phyloP scores from a whole-genome alignment of 2,329 filamentous ascomycete genomes.

The Gyromitra esculenta region DNA sequence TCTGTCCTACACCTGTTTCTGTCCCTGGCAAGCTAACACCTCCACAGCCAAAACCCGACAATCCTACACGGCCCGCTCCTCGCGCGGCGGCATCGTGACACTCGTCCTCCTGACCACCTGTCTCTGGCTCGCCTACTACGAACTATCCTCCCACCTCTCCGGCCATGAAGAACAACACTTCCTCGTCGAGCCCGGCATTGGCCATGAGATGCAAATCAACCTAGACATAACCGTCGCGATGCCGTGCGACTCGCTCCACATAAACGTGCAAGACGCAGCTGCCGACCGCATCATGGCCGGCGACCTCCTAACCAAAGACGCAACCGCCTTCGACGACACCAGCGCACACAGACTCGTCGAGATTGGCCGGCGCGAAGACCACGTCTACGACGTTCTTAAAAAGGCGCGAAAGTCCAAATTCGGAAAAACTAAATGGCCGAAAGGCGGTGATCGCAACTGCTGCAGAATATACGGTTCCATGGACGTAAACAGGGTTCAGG shows the following conservation, averaged over 20 bases:
- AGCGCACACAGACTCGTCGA: conserved; percentile 71
- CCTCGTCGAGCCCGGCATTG: conserved; percentile 89
- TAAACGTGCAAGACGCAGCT: conserved; percentile 96
- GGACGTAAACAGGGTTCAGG: conserved; percentile 95
- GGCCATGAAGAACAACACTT: conserved; percentile 89
- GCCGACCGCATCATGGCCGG: conserved; percentile 91
- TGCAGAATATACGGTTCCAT: conserved; percentile 91
- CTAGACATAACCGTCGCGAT: conserved; percentile 91
- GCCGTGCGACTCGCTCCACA: conserved; percentile 85
- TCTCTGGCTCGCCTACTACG: conserved; percentile 77
- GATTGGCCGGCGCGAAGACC: conserved; percentile 68
- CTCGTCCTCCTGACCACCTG: conserved; percentile 81
- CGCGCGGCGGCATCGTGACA: conserved; percentile 93
- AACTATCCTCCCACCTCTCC: conserved; percentile 82
- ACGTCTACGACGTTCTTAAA: conserved; percentile 89
- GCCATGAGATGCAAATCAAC: conserved; percentile 90
- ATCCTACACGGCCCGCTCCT: conserved; percentile 84
- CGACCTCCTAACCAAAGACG: conserved; percentile 75
- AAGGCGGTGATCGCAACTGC: conserved; percentile 66
- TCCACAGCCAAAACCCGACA: conserved; percentile 88
- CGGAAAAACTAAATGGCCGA: conserved; percentile 77
- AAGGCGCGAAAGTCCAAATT: conserved; percentile 74
- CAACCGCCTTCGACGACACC: conserved; percentile 80
- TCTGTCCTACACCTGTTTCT: not conserved
- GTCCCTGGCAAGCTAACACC: conserved; percentile 21